Base-by-base conservation (phyloP, 148 eudicot genomes). In the Silene uniflora region DNA sequence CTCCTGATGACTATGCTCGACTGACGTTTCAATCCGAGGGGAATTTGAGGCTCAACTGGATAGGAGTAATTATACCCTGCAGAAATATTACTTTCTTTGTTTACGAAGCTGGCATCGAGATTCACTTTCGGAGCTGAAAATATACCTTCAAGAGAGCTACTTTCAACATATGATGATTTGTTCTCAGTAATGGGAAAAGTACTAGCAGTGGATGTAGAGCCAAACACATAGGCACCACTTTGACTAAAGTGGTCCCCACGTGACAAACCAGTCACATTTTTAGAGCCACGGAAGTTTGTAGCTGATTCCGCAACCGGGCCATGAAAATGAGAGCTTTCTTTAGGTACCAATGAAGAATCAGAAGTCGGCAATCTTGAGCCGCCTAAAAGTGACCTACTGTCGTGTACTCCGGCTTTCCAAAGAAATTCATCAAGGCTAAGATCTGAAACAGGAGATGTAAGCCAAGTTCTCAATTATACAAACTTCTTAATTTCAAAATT, bases 141-240 rank as follows among this genome's bases (percentile, higher is more conserved):
- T 71, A 74, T 56, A 76, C 54, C 69, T 61, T 67, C 69, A 19
- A 76, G 46, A 44, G 77, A 62, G 61, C 47, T 72, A 72, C 75
- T 76, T 24, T 74, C 84, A 61, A 60, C 55, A 62, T 76, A 73
- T 11, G 87, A 83, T 39, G 84, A 79, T 80, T 85, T 83, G 78
- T 76, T 85, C 75, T 80, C 85, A 56, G 86, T 65, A 21, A 83
- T 22, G 56, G 89, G 87, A 44, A 87, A 81, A 55, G 91, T 69
- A 72, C 71, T 87, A 35, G 75, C 74, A 6, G 76, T 75, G 19
- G 90, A 80, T 56, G 81, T 60, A 69, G 79, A 73, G 58, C 80
- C 87, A 81, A 62, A 78, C 76, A 66, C 75, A 75, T 77, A 80
- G 74, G 80, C 58, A 82, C 81, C 89, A 62, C 77, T 39, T 10